Evolutionary conservation across 139 green algal species (phyloP), one percentile per base, ranked within the genome.

Genomic region (Closterium sp.): DNA sequence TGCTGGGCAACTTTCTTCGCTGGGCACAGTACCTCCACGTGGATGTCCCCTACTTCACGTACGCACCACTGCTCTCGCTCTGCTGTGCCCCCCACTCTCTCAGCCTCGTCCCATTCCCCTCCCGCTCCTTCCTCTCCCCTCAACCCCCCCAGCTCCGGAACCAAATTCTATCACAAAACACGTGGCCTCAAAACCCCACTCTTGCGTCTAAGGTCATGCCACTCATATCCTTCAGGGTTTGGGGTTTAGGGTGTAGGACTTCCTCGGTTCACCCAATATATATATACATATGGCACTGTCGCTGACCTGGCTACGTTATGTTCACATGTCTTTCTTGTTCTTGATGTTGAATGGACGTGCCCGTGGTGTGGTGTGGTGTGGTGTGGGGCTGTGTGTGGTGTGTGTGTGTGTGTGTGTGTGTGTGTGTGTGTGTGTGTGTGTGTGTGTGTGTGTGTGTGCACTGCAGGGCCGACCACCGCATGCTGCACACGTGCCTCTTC

Each of bases 401-500:
- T 24, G 27, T 0, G 9, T 28, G 4, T n/a, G 9, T 86, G 73
- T n/a, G n/a, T 86, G 73, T n/a, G 27, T 28, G 27, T 30, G 24
- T 30, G 7, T 86, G 11, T 86, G 79, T n/a, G 85, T 21, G 28
- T 31, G 28, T 24, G 27, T 0, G 9, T 28, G 4, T n/a, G 9
- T 86, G 73, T n/a, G n/a, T 86, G 73, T n/a, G 27, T 28, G 27
- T 30, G 24, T 30, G 7, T 86, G 11, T 86, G 79, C 6, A 28
- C 4, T 86, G 85, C 85, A 87, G 85, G 85, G 85, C 9, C 3
- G 28, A 87, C 1, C 85, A 87, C n/a, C 85, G 85, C 4, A 91
- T 94, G 34, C 86, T 92, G 31, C 73, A 89, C 79, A 86, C 31
- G 22, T 62, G 42, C 22, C 92, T 95, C 13, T 95, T 85, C 31